Evolutionary conservation across 805 yeast genomes (phyloP).

Genomic region (Martiniozyma abietophila): DNA sequence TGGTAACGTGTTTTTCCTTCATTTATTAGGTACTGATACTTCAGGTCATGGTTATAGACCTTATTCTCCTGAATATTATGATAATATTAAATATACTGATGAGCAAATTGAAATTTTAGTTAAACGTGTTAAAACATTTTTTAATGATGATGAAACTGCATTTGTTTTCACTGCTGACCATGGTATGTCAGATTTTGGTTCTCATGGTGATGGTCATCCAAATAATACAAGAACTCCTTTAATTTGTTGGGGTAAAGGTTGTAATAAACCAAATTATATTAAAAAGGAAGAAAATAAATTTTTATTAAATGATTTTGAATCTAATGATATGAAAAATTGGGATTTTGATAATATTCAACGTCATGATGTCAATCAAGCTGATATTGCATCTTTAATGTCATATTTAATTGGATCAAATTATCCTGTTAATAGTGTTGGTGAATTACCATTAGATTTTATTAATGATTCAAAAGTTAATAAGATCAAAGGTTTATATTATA

Average conservation of each 20-base stretch:
- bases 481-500: slow-evolving; percentile 64
- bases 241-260: slow-evolving; percentile 97
- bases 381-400: slow-evolving; percentile 90
- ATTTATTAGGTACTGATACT: slow-evolving; percentile 91
- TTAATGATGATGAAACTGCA: slow-evolving; percentile 73
- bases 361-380: slow-evolving; percentile 93
- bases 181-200: slow-evolving; percentile 98
- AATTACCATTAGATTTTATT: slow-evolving; percentile 70
- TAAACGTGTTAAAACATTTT: slow-evolving; percentile 60
- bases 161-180: slow-evolving; percentile 97
- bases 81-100: slow-evolving; percentile 84
- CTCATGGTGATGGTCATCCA: slow-evolving; percentile 99
- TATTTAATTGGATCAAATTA: slow-evolving; percentile 86
- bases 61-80: slow-evolving; percentile 88
- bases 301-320: slow-evolving; percentile 19
- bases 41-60: slow-evolving; percentile 97
- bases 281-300: slow-evolving; percentile 16
- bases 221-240: slow-evolving; percentile 95
- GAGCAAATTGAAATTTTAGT: slow-evolving; percentile 51
- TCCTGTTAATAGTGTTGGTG: slow-evolving; percentile 94
- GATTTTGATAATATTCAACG: slow-evolving; percentile 57
- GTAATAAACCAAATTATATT: slow-evolving; percentile 51
- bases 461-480: slow-evolving; percentile 51
- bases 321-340: slow-evolving; percentile 61
- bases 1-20: slow-evolving; percentile 83